Base-by-base conservation (phyloP, 2,329 filamentous ascomycete species). In the Aureobasidium vineae region DNA sequence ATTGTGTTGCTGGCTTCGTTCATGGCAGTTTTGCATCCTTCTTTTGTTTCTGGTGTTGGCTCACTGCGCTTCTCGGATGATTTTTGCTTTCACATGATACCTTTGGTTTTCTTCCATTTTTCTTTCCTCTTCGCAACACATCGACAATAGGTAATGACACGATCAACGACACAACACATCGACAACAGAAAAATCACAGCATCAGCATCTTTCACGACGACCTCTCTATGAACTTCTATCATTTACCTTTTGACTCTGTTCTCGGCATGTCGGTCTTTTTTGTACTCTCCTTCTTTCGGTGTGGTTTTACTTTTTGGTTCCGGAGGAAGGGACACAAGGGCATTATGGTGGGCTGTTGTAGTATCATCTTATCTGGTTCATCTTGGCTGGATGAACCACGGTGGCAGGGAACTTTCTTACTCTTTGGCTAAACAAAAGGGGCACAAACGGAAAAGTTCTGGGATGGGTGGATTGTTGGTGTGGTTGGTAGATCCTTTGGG, bases 291-390 rank as follows among this genome's bases (percentile, higher is more conserved):
- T 16, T n/a, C 28, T 54, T 54, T 54, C 52, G 52, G 52, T 54
- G 52, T 54, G 52, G 52, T 54, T 54, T 38, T 54, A 54, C 33
- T 54, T 54, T 31, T n/a, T 28, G 23, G 23, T 52, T 52, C 26
- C 19, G 21, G 13, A 49, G 4, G 41, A 10, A 10, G 8, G 7
- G 6, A 11, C 21, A 7, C 10, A 47, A 47, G 45, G 23, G 6
- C 47, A 19, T 19, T 5, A 50, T 47, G 43, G 21, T 16, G 26
- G 26, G 26, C 7, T 10, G 49, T 52, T 54, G 52, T 54, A 38
- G 52, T 54, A 54, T 38, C 23, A 54, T 38, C 23, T 47, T 26
- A 28, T 15, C 23, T 43, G 19, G 38, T 1, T 41, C 16, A 10
- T 49, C 21, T 26, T 47, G 23, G 5, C 8, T 41, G 7, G 41